Evolutionary conservation across 2,329 filamentous ascomycete genomes (phyloP), one percentile per base, ranked within the genome.

Genomic region (Xylaria sp.): DNA sequence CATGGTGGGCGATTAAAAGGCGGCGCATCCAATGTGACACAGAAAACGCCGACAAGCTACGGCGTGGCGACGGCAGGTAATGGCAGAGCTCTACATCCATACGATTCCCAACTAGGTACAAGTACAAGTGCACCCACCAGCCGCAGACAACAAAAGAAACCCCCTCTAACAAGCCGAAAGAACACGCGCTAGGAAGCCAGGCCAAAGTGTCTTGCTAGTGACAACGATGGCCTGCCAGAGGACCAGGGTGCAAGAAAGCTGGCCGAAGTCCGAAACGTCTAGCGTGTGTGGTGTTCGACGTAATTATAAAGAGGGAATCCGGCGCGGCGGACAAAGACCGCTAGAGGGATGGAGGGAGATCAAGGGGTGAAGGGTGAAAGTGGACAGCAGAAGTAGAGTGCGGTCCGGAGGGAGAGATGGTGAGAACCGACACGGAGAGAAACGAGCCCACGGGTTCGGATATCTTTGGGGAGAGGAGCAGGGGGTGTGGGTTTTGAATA

Each of bases 1-100:
- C 77, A 79, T 79, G 72, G 72, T 76, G 74, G 75, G 74, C 68
- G 73, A 76, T 75, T 74, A 77, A 36, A 76, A 74, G 76, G 76
- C 76, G 76, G 75, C 76, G 71, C 74, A 77, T 75, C 65, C 72
- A 78, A 74, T 62, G 73, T 74, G 67, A 75, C 74, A 77, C 73
- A 70, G 71, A 63, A 71, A 73, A 76, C 75, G 72, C 77, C 76
- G 72, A 74, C 72, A 74, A 71, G 66, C 68, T 73, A 72, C 72
- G 75, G 74, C 72, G 70, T 64, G 69, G 72, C 68, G 73, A 72
- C 66, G 61, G 62, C 57, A 70, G 57, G 64, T 70, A 71, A 71
- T 63, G 63, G 68, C 62, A 72, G 63, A 71, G 67, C 71, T 70
- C 65, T 72, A 73, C 70, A 73, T 76, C 74, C 75, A 78, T 76